phyloP scores from a whole-genome alignment of 495 filamentous ascomycete genomes.

The Halenospora varia region DNA sequence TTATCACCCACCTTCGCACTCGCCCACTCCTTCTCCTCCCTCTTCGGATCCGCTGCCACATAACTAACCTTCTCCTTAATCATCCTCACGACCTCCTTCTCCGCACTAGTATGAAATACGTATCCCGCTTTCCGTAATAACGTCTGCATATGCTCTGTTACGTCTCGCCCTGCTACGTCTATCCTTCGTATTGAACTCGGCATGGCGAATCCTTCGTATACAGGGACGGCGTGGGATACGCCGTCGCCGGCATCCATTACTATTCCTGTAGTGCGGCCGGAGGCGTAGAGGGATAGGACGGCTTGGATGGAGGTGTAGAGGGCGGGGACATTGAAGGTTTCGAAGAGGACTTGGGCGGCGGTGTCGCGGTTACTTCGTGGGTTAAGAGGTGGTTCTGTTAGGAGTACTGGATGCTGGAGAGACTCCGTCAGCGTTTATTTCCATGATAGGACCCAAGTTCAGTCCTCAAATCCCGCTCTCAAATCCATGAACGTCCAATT shows the following conservation, averaged over 20 bases:
- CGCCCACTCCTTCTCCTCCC: slow-evolving; percentile 96
- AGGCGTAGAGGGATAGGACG: slow-evolving; percentile 93
- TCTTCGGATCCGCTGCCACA: slow-evolving; percentile 84
- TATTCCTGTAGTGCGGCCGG: slow-evolving; percentile 92
- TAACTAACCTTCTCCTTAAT: slow-evolving; percentile 97
- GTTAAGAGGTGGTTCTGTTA: slow-evolving; percentile 96
- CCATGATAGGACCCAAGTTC: background rate
- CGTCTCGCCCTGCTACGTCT: slow-evolving; percentile 96
- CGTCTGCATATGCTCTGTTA: slow-evolving; percentile 92
- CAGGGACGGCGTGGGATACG: slow-evolving; percentile 94
- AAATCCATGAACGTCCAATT: slow-evolving; percentile 1
- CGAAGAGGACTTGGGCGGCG: slow-evolving; percentile 96
- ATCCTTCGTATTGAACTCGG: slow-evolving; percentile 91
- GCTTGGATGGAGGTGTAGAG: slow-evolving; percentile 97
- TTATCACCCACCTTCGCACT: slow-evolving; percentile 60
- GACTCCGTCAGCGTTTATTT: slow-evolving; percentile 17
- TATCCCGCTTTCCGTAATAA: slow-evolving; percentile 89
- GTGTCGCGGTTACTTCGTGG: slow-evolving; percentile 93
- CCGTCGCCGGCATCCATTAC: slow-evolving; percentile 95
- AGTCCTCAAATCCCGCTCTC: background rate
- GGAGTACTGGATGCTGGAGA: slow-evolving; percentile 80
- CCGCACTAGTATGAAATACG: slow-evolving; percentile 94
- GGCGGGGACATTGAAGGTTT: slow-evolving; percentile 97
- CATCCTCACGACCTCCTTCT: slow-evolving; percentile 94
- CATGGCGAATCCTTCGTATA: slow-evolving; percentile 97